Evolutionary conservation across 768 basidiomycete species (phyloP), one percentile per base, ranked within the genome.

Genomic region (Calocybe gangraenosa): DNA sequence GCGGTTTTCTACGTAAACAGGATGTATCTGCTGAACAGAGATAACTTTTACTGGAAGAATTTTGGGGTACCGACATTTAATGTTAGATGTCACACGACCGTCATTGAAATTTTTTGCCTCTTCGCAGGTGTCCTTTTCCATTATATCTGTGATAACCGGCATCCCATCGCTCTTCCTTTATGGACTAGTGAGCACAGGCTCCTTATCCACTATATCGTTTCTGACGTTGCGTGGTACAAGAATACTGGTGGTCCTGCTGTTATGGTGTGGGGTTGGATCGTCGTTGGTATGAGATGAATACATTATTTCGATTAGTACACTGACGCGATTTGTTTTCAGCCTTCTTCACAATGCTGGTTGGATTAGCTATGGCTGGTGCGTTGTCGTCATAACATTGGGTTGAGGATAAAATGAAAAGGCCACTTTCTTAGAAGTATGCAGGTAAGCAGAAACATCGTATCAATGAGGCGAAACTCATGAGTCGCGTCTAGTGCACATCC

Each of bases 241-340:
- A 82, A 77, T 37, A 87, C 84, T 0, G 85, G 86, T 33, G 86
- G 86, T 7, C 84, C 84, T 0, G 84, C 71, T 0, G 83, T 85
- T 2, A 88, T 87, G 84, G 81, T 82, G 0, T 85, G 82, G 82
- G 82, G 82, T 14, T 87, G 79, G 77, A 58, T 83, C 2, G 71
- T 84, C 25, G 82, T 81, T 30, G 63, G 80, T 83, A 51, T 5
- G 34, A 35, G 13, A 35, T 14, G 7, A 14, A 14, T 5, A 35
- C 7, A 18, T 7, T 7, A 35, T n/a, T n/a, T n/a, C n/a, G 13
- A 18, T 35, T 35, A 6, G 17, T 7, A n/a, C 14, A n/a, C 34
- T 35, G 34, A 35, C 34, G 7, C 41, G 14, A 45, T 17, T n/a
- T n/a, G n/a, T 25, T 14, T 37, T 34, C 43, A 81, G 79, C 82